Conservation (phyloP, 305 asterid species). For the Striga hermonthica region DNA sequence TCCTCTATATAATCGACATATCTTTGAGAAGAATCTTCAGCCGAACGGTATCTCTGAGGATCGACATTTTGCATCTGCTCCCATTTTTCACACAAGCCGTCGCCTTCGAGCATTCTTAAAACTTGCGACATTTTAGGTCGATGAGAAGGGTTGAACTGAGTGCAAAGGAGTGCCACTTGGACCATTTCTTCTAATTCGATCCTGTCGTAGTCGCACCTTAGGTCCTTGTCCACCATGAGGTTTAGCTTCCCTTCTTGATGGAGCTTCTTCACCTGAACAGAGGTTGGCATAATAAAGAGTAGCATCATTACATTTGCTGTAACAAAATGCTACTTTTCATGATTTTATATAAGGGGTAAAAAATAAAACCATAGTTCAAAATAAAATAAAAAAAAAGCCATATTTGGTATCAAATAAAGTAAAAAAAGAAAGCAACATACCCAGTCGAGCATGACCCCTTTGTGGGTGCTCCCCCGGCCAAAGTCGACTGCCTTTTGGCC, state of each 20-base stretch:
- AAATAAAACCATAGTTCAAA: no score
- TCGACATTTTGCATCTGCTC: conserved; percentile 71
- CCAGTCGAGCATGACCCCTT: conserved; percentile 88
- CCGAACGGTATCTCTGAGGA: conserved; percentile 46
- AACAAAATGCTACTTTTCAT: neutral
- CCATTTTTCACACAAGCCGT: conserved; percentile 89
- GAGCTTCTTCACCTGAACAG: conserved; percentile 69
- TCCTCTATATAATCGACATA: conserved; percentile 80
- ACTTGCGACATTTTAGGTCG: conserved; percentile 95
- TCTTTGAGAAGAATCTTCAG: conserved; percentile 60
- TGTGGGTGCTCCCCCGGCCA: conserved; percentile 72
- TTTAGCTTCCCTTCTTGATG: conserved; percentile 76
- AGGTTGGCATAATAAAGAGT: neutral
- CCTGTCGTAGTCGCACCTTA: conserved; percentile 52
- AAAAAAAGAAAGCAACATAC: conserved; percentile 34
- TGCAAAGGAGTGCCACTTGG: conserved; percentile 77
- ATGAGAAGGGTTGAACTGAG: conserved; percentile 66
- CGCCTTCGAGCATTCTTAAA: conserved; percentile 88
- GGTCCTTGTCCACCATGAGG: conserved; percentile 65
- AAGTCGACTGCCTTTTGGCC: conserved; percentile 93
- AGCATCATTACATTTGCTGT: no score
- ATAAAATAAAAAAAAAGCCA: neutral
- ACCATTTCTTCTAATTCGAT: conserved; percentile 81
- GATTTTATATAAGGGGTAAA: neutral
- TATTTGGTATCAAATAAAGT: neutral